Evolutionary conservation across 2,329 filamentous ascomycete genomes (phyloP).

Genomic region (Zymoseptoria ardabiliae): DNA sequence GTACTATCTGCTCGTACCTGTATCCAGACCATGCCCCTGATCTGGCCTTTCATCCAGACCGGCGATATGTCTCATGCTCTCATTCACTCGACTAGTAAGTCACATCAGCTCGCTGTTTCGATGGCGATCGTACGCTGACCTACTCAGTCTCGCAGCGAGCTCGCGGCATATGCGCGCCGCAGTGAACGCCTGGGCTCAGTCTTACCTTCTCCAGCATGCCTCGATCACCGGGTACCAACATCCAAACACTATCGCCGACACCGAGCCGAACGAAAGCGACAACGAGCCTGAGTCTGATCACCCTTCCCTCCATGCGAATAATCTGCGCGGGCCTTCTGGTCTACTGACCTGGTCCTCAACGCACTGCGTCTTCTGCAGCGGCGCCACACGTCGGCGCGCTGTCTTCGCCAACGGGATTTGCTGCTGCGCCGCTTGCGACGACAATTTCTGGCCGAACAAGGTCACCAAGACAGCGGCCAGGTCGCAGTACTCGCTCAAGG

Average conservation of each 20-base stretch:
- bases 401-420: conserved; percentile 24
- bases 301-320: not conserved
- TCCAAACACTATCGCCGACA: not conserved
- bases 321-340: conserved; percentile 6
- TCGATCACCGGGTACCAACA: no score
- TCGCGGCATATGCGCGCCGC: not conserved
- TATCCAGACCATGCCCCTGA: not conserved
- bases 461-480: conserved; percentile 25
- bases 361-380: conserved; percentile 29
- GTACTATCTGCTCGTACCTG: no score
- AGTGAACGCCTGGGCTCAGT: not conserved
- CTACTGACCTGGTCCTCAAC: conserved; percentile 18
- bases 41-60: not conserved
- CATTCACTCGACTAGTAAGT: not conserved
- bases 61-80: not conserved
- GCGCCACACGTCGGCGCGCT: conserved; percentile 13
- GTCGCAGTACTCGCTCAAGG: conserved; percentile 17
- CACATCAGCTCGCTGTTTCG: no score
- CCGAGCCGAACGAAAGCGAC: no score
- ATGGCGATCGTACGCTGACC: no score
- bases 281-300: no score
- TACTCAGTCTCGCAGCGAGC: no score
- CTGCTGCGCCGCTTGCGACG: conserved; percentile 25
- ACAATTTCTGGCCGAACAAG: conserved; percentile 24
- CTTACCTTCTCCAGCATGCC: not conserved